Evolutionary conservation across 1,284 basidiomycete genomes (phyloP).

Genomic region (Pholiota adiposa): DNA sequence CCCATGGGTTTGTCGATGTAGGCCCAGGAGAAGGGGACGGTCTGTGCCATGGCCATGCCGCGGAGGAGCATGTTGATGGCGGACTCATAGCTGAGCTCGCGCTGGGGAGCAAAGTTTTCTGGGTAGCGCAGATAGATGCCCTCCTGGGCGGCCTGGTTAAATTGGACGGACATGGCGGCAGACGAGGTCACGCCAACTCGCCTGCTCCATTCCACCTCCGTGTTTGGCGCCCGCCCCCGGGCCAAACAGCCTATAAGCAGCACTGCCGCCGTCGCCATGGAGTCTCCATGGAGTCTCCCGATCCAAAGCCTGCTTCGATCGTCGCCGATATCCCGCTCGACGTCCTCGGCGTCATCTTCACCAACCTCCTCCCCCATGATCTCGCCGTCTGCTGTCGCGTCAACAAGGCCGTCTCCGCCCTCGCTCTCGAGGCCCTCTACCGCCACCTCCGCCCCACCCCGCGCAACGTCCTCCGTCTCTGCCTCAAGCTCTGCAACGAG

Average conservation of each 20-base stretch:
- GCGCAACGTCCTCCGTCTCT: conserved; percentile 24
- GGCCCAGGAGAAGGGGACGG: conserved; percentile 66
- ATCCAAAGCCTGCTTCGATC: background rate
- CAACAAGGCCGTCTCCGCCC: conserved; percentile 20
- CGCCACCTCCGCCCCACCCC: conserved; percentile 23
- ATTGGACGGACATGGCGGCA: conserved; percentile 28
- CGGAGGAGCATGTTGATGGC: conserved; percentile 64
- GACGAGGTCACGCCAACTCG: background rate
- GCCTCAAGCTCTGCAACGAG: conserved; percentile 24
- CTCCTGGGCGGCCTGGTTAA: conserved; percentile 50
- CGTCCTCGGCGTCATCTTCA: conserved; percentile 26
- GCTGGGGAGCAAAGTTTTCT: conserved; percentile 60
- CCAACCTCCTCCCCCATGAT: conserved; percentile 16
- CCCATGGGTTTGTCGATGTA: conserved; percentile 77
- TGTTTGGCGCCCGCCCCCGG: conserved; percentile 16
- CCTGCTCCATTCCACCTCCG: background rate
- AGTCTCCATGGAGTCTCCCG: no score
- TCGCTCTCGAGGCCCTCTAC: conserved; percentile 27
- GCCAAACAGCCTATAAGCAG: conserved; percentile 14
- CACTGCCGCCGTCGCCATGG: background rate
- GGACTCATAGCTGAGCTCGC: conserved; percentile 56
- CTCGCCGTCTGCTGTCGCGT: conserved; percentile 25
- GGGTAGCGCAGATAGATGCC: conserved; percentile 68
- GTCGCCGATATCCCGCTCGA: conserved; percentile 24
- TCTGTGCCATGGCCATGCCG: conserved; percentile 56